A percentile compares a stretch with the other conserved stretches of the same genome.
Evolutionary conservation across 345 rosid species (phyloP).

Genomic region (Brassica nigra): DNA sequence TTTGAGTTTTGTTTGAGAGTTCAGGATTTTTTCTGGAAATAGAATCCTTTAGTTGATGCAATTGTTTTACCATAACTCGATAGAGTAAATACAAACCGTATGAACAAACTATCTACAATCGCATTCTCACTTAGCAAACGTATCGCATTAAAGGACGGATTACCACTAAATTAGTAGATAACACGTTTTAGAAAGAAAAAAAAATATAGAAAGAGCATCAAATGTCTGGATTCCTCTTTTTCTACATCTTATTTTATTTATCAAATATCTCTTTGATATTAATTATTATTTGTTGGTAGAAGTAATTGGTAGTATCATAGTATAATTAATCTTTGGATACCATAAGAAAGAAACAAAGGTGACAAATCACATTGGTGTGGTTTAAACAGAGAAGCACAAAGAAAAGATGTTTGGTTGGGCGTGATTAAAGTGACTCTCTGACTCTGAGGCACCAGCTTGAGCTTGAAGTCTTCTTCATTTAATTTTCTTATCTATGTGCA

Average conservation of each 20-base stretch:
- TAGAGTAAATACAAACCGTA: neutral
- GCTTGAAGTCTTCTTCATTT: constrained; percentile 39
- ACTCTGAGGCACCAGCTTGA: constrained; percentile 30
- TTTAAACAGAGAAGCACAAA: constrained; percentile 19
- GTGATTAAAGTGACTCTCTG: constrained; percentile 33
- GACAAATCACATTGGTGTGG: constrained; percentile 27
- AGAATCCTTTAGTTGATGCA: neutral
- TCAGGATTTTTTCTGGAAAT: neutral
- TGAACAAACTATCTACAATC: neutral
- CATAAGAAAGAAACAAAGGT: neutral
- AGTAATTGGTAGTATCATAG: neutral
- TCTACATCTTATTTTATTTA: neutral
- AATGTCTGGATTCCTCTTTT: neutral
- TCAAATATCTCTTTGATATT: neutral
- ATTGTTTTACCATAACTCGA: neutral
- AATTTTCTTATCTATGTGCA: constrained; percentile 21
- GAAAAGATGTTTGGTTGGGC: constrained; percentile 45
- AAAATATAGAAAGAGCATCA: neutral
- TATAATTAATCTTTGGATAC: neutral
- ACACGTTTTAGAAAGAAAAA: neutral
- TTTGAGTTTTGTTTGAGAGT: neutral
- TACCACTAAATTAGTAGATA: constrained; percentile 1
- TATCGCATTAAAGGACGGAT: neutral
- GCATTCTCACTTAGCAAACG: neutral
- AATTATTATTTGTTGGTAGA: neutral